Evolutionary conservation across 441 rosid species (phyloP), one percentile per base, ranked within the genome.

Genomic region (Cnidoscolus chayamansa): DNA sequence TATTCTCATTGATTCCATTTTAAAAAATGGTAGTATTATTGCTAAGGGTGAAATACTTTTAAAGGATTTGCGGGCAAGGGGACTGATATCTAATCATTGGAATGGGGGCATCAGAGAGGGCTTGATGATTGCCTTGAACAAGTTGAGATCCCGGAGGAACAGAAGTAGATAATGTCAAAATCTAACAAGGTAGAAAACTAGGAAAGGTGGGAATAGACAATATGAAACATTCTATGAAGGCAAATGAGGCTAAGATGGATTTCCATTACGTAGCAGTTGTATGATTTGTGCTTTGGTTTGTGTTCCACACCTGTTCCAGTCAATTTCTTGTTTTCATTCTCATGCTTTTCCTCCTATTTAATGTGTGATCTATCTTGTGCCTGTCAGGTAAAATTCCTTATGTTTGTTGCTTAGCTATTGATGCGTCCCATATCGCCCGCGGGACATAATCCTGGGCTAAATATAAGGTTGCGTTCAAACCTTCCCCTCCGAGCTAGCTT

Each of bases 11-110:
- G 72, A 78, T 73, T 85, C 89, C 63, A 64, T 90, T 77, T 81
- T 80, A 65, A 65, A 61, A 2, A 32, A 63, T 49, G 80, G 72
- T 65, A 78, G 49, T 12, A 32, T 55, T 66, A 51, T 65, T 74
- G 60, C 61, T 73, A 68, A 63, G 10, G 81, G 77, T 75, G 86
- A 86, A 80, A 71, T 70, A 45, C 78, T 93, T 84, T 51, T 89
- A 68, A 80, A 76, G 68, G 97, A 93, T 85, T 80, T 93, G 76
- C 75, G 72, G 53, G 82, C 60, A 16, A 91, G 90, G 70, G 92
- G 91, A 71, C 64, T 87, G 70, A 76, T 90, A 79, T 73, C 83
- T 72, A 72, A 78, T 75, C 55, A 80, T 40, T 77, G 81, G 84
- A 78, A 78, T 30, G 73, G 78, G 75, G 72, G 74, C 74, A 79